Base-by-base conservation (phyloP, 2,329 filamentous ascomycete genomes). In the Trichoderma gracile region DNA sequence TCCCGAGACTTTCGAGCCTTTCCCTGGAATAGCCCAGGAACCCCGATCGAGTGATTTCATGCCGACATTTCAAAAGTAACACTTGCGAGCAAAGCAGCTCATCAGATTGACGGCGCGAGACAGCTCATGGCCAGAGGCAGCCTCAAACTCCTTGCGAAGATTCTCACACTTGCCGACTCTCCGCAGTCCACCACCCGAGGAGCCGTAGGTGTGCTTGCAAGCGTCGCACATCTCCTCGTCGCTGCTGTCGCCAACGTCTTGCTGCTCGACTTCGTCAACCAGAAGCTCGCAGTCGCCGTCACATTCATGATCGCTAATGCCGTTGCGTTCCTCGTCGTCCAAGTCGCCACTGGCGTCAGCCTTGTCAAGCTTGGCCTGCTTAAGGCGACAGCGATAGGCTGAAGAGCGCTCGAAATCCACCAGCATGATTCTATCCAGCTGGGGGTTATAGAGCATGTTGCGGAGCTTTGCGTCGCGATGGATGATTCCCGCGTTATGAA, bases 321-420 rank as follows among this genome's bases (percentile, higher is more conserved):
- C 0, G 33, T 38, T 14, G 33, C 33, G 33, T 9, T 14, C 12
- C 12, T 38, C 33, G 9, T 38, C 10, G 33, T 38, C 12, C 33
- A 14, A 38, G 12, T 14, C 5, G 33, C 5, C 33, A 38, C 12
- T 14, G 33, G 2, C 33, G 33, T 38, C 33, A 38, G 12, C 33
- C 12, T 14, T 38, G 17, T 25, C 17, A n/a, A 9, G 23, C n/a
- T 61, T 7, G 23, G 42, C 25, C 12, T 25, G 21, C 9, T 45
- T 21, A 8, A 42, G n/a, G 17, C 25, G 25, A 14, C 69, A 66
- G 58, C 46, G 47, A 33, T 47, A n/a, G 40, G 74, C 60, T 65
- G 71, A 50, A 8, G 74, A 69, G 33, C 66, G 67, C 62, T 75
- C 70, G 52, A 78, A 75, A 66, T 77, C 74, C 38, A 76, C 69